A percentile compares a stretch with the other conserved stretches of the same genome.
These are phyloP conservation scores for Boletus nobilissimus DNA, from an alignment of 1,284 basidiomycete species.

Conservation along the genomic window DNA sequence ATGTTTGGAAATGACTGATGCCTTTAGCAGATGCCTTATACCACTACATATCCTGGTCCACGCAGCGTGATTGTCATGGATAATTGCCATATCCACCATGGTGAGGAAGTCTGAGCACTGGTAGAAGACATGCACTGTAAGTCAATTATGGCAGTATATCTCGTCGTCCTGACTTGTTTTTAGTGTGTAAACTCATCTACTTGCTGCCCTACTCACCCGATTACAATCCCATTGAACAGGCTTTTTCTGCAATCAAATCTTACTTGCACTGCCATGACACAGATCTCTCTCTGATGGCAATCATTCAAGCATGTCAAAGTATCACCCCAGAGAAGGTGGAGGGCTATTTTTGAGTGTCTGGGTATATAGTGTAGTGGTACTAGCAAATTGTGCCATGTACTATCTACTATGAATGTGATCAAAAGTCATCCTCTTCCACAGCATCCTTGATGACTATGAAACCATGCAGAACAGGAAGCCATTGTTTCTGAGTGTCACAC, in stretches of 20 bases:
- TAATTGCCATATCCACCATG: slow-evolving; percentile 38
- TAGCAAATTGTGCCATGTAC: not conserved
- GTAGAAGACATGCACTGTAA: slow-evolving; percentile 33
- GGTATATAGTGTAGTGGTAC: slow-evolving; percentile 5
- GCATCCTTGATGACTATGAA: not conserved
- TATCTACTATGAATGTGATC: no score
- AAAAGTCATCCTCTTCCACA: no score
- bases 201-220: not conserved
- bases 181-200: not conserved
- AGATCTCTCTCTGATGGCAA: slow-evolving; percentile 16
- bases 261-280: slow-evolving; percentile 1
- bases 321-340: slow-evolving; percentile 19
- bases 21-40: slow-evolving; percentile 3
- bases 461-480: not conserved
- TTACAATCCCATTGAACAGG: not conserved
- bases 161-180: no score
- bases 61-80: slow-evolving; percentile 14
- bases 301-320: slow-evolving; percentile 19
- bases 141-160: no score
- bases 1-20: not conserved
- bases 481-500: not conserved
- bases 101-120: slow-evolving; percentile 28
- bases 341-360: not conserved
- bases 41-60: slow-evolving; percentile 7
- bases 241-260: slow-evolving; percentile 30